Percentiles rank a stretch among this genome's conserved stretches.
These are phyloP conservation scores for Fonsecaea monophora DNA, from an alignment of 2,329 filamentous ascomycete genomes.

Conservation along the genomic window DNA sequence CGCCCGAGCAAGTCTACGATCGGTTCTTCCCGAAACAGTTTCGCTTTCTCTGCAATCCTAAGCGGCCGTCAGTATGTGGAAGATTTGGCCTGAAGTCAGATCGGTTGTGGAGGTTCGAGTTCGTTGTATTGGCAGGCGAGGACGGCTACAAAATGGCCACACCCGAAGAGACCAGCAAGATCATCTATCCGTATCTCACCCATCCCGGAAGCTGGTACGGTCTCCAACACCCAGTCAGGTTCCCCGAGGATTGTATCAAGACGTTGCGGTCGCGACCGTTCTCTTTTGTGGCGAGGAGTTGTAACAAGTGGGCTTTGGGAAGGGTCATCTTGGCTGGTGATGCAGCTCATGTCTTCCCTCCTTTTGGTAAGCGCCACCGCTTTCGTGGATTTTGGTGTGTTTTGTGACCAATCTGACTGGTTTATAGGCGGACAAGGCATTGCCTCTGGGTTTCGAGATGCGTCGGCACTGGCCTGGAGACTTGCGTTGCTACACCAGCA, in stretches of 20 bases:
- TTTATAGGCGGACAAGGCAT: constrained; percentile 50
- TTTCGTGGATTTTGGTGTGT: neutral
- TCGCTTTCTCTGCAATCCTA: constrained; percentile 42
- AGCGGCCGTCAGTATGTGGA: constrained; percentile 41
- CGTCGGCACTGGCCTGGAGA: constrained; percentile 48
- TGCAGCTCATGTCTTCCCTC: constrained; percentile 44
- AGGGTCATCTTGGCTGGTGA: constrained; percentile 41
- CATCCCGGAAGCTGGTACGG: constrained; percentile 42
- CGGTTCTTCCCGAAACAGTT: constrained; percentile 44
- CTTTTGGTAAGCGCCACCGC: constrained; percentile 35
- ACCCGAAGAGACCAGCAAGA: constrained; percentile 35
- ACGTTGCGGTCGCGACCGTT: constrained; percentile 41
- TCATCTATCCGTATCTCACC: constrained; percentile 42
- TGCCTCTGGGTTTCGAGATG: constrained; percentile 51
- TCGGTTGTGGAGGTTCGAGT: constrained; percentile 46
- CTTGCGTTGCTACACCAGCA: constrained; percentile 43
- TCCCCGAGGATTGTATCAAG: constrained; percentile 41
- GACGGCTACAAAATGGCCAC: constrained; percentile 43
- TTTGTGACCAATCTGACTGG: neutral
- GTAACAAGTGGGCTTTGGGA: constrained; percentile 41
- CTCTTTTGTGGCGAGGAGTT: constrained; percentile 39
- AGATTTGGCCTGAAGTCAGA: constrained; percentile 43
- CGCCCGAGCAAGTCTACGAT: constrained; percentile 42
- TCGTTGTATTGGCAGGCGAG: constrained; percentile 46
- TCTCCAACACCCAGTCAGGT: constrained; percentile 31